Conservation (phyloP, 2,329 filamentous ascomycete genomes). For the Hirsutella thompsonii region DNA sequence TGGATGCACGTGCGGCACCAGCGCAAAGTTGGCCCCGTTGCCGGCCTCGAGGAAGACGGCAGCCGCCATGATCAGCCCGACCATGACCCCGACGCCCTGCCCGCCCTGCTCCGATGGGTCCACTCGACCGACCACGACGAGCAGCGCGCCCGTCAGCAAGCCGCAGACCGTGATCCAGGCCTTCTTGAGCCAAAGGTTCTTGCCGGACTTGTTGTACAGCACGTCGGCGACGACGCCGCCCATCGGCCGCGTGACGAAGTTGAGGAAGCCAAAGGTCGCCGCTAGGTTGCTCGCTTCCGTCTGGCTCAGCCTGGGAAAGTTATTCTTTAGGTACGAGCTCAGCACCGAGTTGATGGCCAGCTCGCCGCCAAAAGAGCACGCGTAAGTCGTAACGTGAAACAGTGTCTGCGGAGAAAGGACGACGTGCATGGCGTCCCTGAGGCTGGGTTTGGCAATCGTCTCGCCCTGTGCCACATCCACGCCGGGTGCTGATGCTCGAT, state of each 20-base stretch:
- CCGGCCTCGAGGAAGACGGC: conserved; percentile 74
- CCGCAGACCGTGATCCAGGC: conserved; percentile 42
- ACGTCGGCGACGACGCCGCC: conserved; percentile 46
- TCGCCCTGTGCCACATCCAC: conserved; percentile 41
- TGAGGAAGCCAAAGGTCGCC: conserved; percentile 63
- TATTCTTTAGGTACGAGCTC: conserved; percentile 43
- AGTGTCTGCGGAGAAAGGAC: conserved; percentile 40
- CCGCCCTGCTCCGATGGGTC: conserved; percentile 42
- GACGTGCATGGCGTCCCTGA: conserved; percentile 31
- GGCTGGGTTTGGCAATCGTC: conserved; percentile 41
- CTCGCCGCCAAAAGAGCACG: conserved; percentile 51
- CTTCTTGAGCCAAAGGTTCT: conserved; percentile 23
- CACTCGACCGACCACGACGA: conserved; percentile 49
- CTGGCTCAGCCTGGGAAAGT: conserved; percentile 44
- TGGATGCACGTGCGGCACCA: conserved; percentile 79
- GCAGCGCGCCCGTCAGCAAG: conserved; percentile 42
- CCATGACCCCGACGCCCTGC: conserved; percentile 40
- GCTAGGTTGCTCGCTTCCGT: conserved; percentile 49
- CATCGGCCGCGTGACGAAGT: conserved; percentile 52
- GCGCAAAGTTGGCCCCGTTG: conserved; percentile 76
- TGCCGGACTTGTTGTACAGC: conserved; percentile 27
- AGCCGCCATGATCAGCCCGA: conserved; percentile 64
- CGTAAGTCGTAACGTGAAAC: conserved; percentile 43
- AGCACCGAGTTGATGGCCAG: conserved; percentile 50
- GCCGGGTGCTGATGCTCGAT: conserved; percentile 31